Evolutionary conservation across 352 stramenopile genomes (phyloP), one percentile per base, ranked within the genome.

Genomic region (Aphanomyces euteiches): DNA sequence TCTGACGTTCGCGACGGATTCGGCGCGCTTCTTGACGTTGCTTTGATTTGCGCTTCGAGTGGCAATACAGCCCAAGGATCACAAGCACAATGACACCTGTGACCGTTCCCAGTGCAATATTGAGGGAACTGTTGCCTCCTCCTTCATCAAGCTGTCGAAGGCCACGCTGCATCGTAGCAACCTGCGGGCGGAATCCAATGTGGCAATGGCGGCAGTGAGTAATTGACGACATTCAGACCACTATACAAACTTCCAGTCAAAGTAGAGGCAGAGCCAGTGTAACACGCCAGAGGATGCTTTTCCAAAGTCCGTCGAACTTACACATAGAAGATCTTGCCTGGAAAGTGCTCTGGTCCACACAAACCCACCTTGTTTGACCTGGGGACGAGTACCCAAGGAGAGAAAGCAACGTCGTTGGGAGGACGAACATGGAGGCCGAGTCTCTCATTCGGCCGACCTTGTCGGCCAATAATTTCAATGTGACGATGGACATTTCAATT

Each of bases 41-140:
- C 15, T 50, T 48, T 10, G 59, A 67, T 37, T 67, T 67, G 38
- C 59, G 59, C 43, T 67, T 48, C 10, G 41, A 50, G 34, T 67
- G 59, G 59, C 59, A 67, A 36, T 43, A 67, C 4, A 67, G 28
- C 41, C 38, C 37, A 37, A 67, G 34, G 59, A 67, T 67, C 39
- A 67, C 59, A 34, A 67, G 59, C 17, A 67, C 21, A 37, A 67
- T 67, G 38, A 67, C 59, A 17, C 59, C 59, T 17, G 59, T 67
- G 40, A 50, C 59, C 43, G 41, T 56, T 17, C 59, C 59, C 39
- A 67, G 41, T 10, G 43, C 59, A n/a, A 67, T 67, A 34, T 67
- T 67, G 40, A 67, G 59, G 12, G 59, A 34, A 45, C 17, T 39
- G 41, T n/a, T 56, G 13, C 59, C 59, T 28, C 59, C 21, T 28